phyloP scores from a whole-genome alignment of 2,329 filamentous ascomycete species.

The Ascocoryne sarcoides region DNA sequence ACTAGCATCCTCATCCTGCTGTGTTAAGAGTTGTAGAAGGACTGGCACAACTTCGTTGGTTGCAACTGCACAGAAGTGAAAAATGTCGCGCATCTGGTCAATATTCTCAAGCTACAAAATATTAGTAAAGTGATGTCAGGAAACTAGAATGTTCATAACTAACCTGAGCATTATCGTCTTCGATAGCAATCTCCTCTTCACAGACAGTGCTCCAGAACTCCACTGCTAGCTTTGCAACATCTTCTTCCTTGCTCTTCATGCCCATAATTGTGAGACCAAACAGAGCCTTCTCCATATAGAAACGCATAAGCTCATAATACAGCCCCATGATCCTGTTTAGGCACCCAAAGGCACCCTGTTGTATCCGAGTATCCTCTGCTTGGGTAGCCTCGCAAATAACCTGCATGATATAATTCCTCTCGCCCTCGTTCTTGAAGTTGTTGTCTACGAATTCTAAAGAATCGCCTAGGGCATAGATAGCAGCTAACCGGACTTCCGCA shows the following conservation, averaged over 20 bases:
- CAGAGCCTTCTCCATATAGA: slow-evolving; percentile 99
- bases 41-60: slow-evolving; percentile 92
- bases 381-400: slow-evolving; percentile 98
- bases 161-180: slow-evolving; percentile 87
- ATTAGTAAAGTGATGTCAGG: slow-evolving; percentile 3
- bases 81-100: slow-evolving; percentile 72
- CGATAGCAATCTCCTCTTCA: slow-evolving; percentile 95
- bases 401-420: slow-evolving; percentile 99
- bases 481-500: slow-evolving; percentile 80
- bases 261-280: slow-evolving; percentile 96
- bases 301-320: slow-evolving; percentile 99
- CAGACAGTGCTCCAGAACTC: slow-evolving; percentile 99
- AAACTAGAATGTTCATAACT: slow-evolving; percentile 20
- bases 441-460: slow-evolving; percentile 95
- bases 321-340: slow-evolving; percentile 97
- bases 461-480: slow-evolving; percentile 89
- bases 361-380: slow-evolving; percentile 80
- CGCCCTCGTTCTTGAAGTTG: slow-evolving; percentile 98
- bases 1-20: slow-evolving; percentile 93
- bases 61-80: slow-evolving; percentile 90
- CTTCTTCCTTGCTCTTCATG: slow-evolving; percentile 97
- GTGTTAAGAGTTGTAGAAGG: slow-evolving; percentile 77
- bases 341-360: slow-evolving; percentile 93
- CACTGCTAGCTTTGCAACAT: slow-evolving; percentile 94
- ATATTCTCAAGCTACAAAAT: slow-evolving; percentile 20